Base-by-base conservation (phyloP, 2,329 filamentous ascomycete genomes). In the Neurospora crassa region DNA sequence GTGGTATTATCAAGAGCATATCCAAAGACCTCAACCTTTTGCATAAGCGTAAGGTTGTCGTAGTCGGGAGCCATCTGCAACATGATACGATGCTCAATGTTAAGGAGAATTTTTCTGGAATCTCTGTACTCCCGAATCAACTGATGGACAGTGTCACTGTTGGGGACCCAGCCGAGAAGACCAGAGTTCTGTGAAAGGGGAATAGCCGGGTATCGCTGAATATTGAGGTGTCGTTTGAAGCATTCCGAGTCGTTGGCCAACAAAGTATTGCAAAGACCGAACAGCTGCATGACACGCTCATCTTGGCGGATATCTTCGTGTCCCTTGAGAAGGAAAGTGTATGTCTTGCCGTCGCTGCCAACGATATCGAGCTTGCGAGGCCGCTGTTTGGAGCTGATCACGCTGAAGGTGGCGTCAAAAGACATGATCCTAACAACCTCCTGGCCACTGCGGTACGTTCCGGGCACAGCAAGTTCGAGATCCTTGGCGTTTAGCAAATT, bases 31-130 rank as follows among this genome's bases (percentile, higher is more conserved):
- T 99, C 96, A 0, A 99, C 96, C 83, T 99, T 99, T 80, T 99
- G 96, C 96, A 99, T 98, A 43, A 99, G 88, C 0, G 96, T 98
- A 67, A 99, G 89, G 78, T 97, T 97, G 79, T 99, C 96, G 78
- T 98, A 99, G 79, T 99, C 96, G 0, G 96, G 96, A 34, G 96
- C 96, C 96, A 99, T 99, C 81, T 99, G 96, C 71, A 99, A 85
- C 96, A 99, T 99, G 80, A 99, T 99, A 63, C 96, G 92, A 79
- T 99, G 96, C 83, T 99, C 96, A 74, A 99, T 99, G 79, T 99
- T 99, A 75, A 99, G 90, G 47, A 99, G 84, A 75, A 99, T 99
- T 83, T 97, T 97, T 70, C 96, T 90, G 76, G 92, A 97, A 81
- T 99, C 96, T 73, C 96, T 92, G 79, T 99, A 99, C 80, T 99